Evolutionary conservation across 2,329 filamentous ascomycete species (phyloP).

Genomic region (Pseudofabraea citricarpa): DNA sequence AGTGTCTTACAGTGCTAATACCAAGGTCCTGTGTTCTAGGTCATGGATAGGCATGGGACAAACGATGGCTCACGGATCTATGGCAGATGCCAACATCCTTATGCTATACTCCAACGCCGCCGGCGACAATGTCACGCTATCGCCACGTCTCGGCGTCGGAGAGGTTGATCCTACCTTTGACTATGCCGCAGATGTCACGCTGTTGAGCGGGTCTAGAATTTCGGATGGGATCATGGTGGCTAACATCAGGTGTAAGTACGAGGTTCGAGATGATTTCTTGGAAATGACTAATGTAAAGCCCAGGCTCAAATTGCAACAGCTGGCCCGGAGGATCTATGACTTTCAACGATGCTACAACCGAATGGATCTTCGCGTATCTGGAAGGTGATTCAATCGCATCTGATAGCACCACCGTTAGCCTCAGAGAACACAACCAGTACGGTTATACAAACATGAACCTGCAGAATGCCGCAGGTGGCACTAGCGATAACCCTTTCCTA

Average conservation of each 20-base stretch:
- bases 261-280: too few species aligned
- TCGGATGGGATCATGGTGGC: conserved; percentile 47
- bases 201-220: conserved; percentile 50
- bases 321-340: conserved; percentile 49
- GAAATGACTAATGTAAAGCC: too few species aligned
- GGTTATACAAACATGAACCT: conserved; percentile 42
- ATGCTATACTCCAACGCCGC: conserved; percentile 47
- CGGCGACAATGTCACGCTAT: conserved; percentile 52
- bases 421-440: conserved; percentile 39
- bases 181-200: conserved; percentile 35
- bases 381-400: conserved; percentile 41
- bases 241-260: conserved; percentile 46
- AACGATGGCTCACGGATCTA: conserved; percentile 43
- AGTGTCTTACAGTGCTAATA: too few species aligned
- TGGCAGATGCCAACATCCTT: conserved; percentile 54
- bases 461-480: conserved; percentile 43
- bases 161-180: conserved; percentile 37
- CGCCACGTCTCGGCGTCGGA: conserved; percentile 42
- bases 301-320: conserved; percentile 46
- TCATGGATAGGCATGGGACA: conserved; percentile 53
- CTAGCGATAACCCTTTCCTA: conserved; percentile 19
- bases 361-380: conserved; percentile 46
- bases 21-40: too few species aligned
- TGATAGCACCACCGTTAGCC: conserved; percentile 34
- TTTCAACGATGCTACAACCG: conserved; percentile 35